These are phyloP conservation scores for Suillus paluster DNA, from an alignment of 768 basidiomycete species.

Conservation along the genomic window DNA sequence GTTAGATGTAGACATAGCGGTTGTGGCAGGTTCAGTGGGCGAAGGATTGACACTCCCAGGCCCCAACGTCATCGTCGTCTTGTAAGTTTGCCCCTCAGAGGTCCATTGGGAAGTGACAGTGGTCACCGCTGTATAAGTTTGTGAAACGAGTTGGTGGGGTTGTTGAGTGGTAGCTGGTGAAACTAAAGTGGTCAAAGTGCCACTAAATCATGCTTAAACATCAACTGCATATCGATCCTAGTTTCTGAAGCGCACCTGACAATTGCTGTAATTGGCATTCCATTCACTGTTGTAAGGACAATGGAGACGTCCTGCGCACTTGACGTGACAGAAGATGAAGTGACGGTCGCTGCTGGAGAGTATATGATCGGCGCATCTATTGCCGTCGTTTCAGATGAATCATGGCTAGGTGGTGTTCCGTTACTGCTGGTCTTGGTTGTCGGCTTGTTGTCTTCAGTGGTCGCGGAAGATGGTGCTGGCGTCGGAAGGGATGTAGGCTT, in stretches of 20 bases:
- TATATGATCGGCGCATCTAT: not conserved
- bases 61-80: constrained; percentile 11
- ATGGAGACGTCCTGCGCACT: not conserved
- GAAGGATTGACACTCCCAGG: constrained; percentile 2
- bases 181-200: not conserved
- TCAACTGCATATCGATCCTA: not conserved
- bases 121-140: not conserved
- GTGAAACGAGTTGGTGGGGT: constrained; percentile 7
- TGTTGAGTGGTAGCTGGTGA: not conserved
- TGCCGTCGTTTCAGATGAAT: not conserved
- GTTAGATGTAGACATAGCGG: constrained; percentile 2
- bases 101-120: constrained; percentile 6
- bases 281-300: not conserved
- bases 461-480: not conserved
- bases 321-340: not conserved
- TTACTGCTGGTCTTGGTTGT: not conserved
- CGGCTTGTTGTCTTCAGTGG: not conserved
- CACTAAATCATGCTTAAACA: not conserved
- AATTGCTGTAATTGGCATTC: not conserved
- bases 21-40: constrained; percentile 8
- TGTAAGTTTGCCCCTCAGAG: not conserved
- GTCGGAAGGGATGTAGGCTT: not conserved
- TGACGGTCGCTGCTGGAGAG: not conserved
- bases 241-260: constrained; percentile 16
- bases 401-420: not conserved